phyloP scores from a whole-genome alignment of 345 rosid genomes.

The Geranium brycei region DNA sequence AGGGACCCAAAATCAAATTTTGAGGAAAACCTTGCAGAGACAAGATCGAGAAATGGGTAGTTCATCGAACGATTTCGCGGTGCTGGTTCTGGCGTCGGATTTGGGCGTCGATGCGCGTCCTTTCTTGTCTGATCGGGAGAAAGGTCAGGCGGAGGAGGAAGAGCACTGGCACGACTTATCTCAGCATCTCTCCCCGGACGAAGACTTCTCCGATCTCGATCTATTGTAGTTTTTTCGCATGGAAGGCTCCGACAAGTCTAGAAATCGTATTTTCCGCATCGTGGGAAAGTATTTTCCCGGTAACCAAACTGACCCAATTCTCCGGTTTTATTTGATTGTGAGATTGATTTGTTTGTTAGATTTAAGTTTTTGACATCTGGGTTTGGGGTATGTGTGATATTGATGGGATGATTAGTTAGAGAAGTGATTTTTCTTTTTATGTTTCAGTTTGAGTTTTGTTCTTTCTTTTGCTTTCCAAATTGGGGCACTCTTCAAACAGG shows the following conservation, averaged over 20 bases:
- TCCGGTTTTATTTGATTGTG: neutral
- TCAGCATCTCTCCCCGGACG: no score
- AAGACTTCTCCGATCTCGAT: no score
- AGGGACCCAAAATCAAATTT: no score
- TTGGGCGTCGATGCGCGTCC: constrained; percentile 75
- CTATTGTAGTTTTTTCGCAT: no score
- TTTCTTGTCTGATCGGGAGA: no score
- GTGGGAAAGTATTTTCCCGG: no score
- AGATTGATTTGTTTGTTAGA: neutral
- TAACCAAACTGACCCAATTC: no score
- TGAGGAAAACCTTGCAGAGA: neutral
- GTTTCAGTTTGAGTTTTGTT: no score
- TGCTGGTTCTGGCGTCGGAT: constrained; percentile 69
- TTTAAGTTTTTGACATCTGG: neutral
- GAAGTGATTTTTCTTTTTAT: neutral
- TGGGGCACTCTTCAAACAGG: neutral
- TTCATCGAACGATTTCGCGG: constrained; percentile 47
- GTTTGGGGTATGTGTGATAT: neutral
- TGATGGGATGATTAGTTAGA: neutral
- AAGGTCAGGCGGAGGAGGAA: constrained; percentile 22
- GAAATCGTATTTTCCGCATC: no score
- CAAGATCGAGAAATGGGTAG: neutral
- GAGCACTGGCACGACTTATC: constrained; percentile 86
- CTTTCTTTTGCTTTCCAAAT: no score
- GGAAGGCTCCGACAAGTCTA: no score